phyloP scores from a whole-genome alignment of 2,329 filamentous ascomycete genomes.

The Verticillium longisporum region DNA sequence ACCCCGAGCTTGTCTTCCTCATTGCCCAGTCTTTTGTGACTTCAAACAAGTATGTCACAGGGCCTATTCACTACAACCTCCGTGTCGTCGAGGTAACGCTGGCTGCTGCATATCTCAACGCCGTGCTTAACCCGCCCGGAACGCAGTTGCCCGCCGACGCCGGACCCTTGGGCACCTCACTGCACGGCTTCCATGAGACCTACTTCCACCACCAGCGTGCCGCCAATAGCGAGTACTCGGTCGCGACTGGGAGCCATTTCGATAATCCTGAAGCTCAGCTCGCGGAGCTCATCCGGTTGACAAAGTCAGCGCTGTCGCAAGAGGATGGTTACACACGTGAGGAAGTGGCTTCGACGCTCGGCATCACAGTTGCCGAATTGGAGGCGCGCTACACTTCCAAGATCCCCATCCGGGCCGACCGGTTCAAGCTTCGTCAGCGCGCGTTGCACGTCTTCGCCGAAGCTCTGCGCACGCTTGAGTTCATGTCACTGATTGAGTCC shows the following conservation, averaged over 20 bases:
- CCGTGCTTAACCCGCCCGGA: constrained; percentile 46
- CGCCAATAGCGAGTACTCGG: constrained; percentile 12
- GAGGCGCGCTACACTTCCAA: constrained; percentile 75
- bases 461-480: constrained; percentile 76
- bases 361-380: constrained; percentile 62
- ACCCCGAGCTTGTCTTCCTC: constrained; percentile 81
- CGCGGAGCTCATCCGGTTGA: constrained; percentile 61
- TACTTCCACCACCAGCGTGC: constrained; percentile 57
- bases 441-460: constrained; percentile 89
- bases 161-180: constrained; percentile 73
- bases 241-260: constrained; percentile 18
- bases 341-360: constrained; percentile 70
- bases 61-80: constrained; percentile 91
- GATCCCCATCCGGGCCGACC: constrained; percentile 82
- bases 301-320: constrained; percentile 62
- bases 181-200: constrained; percentile 80
- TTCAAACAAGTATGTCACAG: constrained; percentile 91
- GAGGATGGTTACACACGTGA: constrained; percentile 83
- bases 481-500: constrained; percentile 69
- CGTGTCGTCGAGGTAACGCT: constrained; percentile 93
- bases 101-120: constrained; percentile 64
- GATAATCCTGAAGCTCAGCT: constrained; percentile 58
- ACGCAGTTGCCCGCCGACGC: constrained; percentile 67
- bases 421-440: constrained; percentile 81
- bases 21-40: constrained; percentile 92